Percentiles rank a stretch among this genome's conserved stretches.
phyloP scores from a whole-genome alignment of 495 filamentous ascomycete species.

The Aspergillus ostianus region DNA sequence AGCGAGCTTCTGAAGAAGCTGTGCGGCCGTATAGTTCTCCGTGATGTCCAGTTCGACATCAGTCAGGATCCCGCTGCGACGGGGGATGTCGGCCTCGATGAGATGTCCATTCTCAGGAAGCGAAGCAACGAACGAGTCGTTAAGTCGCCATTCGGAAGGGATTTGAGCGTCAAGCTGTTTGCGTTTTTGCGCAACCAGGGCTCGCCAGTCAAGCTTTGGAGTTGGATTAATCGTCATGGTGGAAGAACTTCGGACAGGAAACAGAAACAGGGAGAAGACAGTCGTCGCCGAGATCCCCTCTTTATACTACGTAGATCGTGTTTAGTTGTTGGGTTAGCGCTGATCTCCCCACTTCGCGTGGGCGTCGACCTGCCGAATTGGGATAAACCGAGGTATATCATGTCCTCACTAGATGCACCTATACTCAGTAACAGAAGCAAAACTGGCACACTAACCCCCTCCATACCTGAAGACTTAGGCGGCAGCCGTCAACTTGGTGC shows the following conservation, averaged over 20 bases:
- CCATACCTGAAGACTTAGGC: too few species aligned
- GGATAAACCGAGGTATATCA: constrained; percentile 7
- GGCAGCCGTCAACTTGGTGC: too few species aligned
- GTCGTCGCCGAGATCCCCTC: not conserved
- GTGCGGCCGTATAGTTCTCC: constrained; percentile 45
- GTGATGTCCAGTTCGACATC: constrained; percentile 51
- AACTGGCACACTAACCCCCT: too few species aligned
- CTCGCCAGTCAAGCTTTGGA: constrained; percentile 20
- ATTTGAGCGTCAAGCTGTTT: constrained; percentile 26
- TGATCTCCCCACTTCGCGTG: not conserved
- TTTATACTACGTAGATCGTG: not conserved
- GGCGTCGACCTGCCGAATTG: constrained; percentile 30
- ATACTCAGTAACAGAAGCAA: too few species aligned
- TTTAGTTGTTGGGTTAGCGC: not conserved
- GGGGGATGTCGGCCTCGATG: constrained; percentile 19
- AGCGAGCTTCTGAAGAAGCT: constrained; percentile 33
- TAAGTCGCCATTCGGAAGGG: constrained; percentile 28
- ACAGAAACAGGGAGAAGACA: not conserved
- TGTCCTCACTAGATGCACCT: too few species aligned
- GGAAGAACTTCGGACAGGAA: not conserved
- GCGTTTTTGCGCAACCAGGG: constrained; percentile 23
- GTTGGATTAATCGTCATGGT: constrained; percentile 5
- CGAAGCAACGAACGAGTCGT: constrained; percentile 2
- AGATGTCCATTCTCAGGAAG: constrained; percentile 15
- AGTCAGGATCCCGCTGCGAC: constrained; percentile 24